These are phyloP conservation scores for Colletotrichum tabaci DNA, from an alignment of 2,329 filamentous ascomycete genomes.

Conservation along the genomic window DNA sequence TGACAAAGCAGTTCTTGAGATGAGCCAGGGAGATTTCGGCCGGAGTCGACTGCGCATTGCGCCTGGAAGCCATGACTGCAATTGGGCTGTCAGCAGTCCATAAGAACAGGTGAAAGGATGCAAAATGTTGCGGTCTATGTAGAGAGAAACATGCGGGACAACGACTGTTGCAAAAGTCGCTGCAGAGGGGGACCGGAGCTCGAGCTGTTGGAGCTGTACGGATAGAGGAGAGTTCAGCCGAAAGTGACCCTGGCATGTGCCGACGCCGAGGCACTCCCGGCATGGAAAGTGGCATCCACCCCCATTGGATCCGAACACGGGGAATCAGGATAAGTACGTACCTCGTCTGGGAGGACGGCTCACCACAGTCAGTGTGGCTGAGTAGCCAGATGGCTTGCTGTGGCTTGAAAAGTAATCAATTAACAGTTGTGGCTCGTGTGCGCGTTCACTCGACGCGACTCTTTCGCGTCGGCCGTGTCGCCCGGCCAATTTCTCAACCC, in stretches of 20 bases:
- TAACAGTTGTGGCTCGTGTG: conserved; percentile 30
- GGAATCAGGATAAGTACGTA: conserved; percentile 35
- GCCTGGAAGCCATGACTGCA: conserved; percentile 62
- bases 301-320: conserved; percentile 37
- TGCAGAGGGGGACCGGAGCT: conserved; percentile 20
- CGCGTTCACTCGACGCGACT: conserved; percentile 39
- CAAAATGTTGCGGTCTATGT: conserved; percentile 19
- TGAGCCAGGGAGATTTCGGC: conserved; percentile 90
- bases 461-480: conserved; percentile 26
- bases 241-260: conserved; percentile 48
- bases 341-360: neutral
- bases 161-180: conserved; percentile 7
- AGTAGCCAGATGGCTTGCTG: too few species aligned
- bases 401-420: conserved; percentile 25
- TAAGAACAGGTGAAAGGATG: conserved; percentile 1
- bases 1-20: conserved; percentile 95
- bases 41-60: conserved; percentile 74
- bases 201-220: conserved; percentile 27
- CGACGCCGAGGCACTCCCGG: conserved; percentile 47
- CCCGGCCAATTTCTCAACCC: conserved; percentile 44
- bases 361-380: conserved; percentile 9
- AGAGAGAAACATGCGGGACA: conserved; percentile 2
- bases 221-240: conserved; percentile 23
- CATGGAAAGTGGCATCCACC: conserved; percentile 34
- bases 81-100: conserved; percentile 23